A percentile compares a stretch with the other conserved stretches of the same genome.
Evolutionary conservation across 108 stramenopile genomes (phyloP).

Genomic region (Halocafeteria seosinensis): DNA sequence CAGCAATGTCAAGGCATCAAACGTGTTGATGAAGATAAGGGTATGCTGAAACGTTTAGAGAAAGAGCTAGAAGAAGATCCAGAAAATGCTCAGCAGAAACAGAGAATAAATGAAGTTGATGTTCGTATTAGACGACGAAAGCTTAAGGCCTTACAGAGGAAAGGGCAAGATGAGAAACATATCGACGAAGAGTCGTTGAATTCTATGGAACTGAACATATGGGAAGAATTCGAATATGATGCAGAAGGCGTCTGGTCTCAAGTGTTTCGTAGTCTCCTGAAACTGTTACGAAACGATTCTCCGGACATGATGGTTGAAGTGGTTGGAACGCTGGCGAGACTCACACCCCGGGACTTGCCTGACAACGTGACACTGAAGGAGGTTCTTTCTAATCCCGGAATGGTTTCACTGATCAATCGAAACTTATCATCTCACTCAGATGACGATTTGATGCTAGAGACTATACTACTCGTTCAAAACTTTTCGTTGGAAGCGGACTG

Average conservation of each 20-base stretch:
- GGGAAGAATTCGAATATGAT: not conserved
- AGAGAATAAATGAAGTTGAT: not conserved
- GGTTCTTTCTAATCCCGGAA: conserved; percentile 22
- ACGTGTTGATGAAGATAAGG: too few relatives aligned
- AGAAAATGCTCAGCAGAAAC: too few relatives aligned
- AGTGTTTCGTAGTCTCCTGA: not conserved
- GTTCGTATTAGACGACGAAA: not conserved
- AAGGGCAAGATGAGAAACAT: not conserved
- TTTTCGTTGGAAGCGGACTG: not conserved
- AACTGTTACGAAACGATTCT: not conserved
- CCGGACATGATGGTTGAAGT: conserved; percentile 9
- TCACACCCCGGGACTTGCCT: conserved; percentile 38
- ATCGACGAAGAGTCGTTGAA: not conserved
- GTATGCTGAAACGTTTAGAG: too few relatives aligned
- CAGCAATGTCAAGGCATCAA: too few relatives aligned
- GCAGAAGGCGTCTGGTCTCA: not conserved
- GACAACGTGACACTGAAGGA: conserved; percentile 18
- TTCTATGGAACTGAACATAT: not conserved
- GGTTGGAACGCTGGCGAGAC: conserved; percentile 28
- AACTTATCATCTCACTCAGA: conserved; percentile 37
- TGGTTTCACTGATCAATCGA: conserved; percentile 30
- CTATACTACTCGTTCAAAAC: not conserved
- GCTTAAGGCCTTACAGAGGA: not conserved
- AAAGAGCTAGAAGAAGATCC: too few relatives aligned
- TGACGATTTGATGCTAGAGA: conserved; percentile 37